Evolutionary conservation across 352 stramenopile species (phyloP), one percentile per base, ranked within the genome.

Genomic region (Phytopythium litorale): DNA sequence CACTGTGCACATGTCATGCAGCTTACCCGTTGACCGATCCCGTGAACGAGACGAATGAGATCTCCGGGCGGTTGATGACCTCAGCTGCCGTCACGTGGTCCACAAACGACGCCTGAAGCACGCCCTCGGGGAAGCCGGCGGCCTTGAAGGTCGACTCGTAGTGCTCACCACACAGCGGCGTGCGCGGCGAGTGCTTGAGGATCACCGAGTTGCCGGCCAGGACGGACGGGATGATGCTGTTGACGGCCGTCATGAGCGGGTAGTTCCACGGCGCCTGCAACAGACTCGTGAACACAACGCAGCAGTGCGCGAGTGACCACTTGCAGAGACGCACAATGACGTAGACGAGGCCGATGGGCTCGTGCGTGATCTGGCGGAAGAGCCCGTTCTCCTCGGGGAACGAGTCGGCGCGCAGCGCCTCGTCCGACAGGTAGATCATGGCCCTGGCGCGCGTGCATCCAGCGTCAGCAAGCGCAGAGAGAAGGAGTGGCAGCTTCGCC

Each of bases 171-270:
- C 85, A 91, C 9, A 94, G 74, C 35, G 85, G 87, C 60, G 87
- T 93, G 42, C 80, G 80, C 40, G 85, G 84, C 32, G 84, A 92
- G 64, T 92, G 84, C 64, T 94, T 96, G 23, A 94, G 56, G 21
- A 94, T 50, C 53, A 94, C 81, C 46, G 85, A 77, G 70, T 95
- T 95, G 54, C 86, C 81, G 2, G 84, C 84, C 3, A 95, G 70
- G 30, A 95, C 71, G n/a, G 86, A 83, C 4, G 87, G 87, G 51
- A 94, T 88, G 60, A 94, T 84, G 23, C 78, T 88, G 66, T 96
- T 96, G 58, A 93, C 84, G 12, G 81, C 81, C n/a, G 85, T 96
- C 76, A 96, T 89, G 40, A 94, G 68, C 46, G 85, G 84, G 66
- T 93, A 96, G 74, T 95, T 95, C 82, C 84, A 95, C 7, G 87